These are phyloP conservation scores for Themeda triandra DNA, from an alignment of 176 grass and related monocot genomes.

Conservation along the genomic window DNA sequence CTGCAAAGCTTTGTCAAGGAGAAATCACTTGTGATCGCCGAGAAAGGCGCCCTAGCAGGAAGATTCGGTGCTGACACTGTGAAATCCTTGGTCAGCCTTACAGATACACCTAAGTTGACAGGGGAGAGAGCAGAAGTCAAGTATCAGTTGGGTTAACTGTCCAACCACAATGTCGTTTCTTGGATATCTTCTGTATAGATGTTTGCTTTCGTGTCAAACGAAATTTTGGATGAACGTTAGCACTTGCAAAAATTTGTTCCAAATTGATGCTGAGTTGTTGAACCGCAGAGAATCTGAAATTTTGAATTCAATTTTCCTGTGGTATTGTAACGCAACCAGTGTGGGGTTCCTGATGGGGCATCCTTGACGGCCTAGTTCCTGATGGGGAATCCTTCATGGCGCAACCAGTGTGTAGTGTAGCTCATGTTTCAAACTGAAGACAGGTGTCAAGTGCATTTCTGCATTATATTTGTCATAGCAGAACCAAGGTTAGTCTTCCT, in stretches of 20 bases:
- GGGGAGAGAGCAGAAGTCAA: background rate
- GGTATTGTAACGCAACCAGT: background rate
- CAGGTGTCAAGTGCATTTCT: too few relatives aligned
- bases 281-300: background rate
- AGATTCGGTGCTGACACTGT: constrained; percentile 54
- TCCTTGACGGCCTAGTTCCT: too few relatives aligned
- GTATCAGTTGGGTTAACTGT: background rate
- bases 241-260: background rate
- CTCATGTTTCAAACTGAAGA: background rate
- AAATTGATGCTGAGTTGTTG: background rate
- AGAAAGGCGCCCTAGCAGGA: constrained; percentile 78
- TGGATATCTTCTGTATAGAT: background rate
- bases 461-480: too few relatives aligned
- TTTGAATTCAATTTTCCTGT: background rate
- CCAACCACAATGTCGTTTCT: background rate
- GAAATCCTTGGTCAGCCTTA: constrained; percentile 61
- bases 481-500: background rate
- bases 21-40: constrained; percentile 74
- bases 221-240: background rate
- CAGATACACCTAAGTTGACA: constrained; percentile 50
- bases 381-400: too few relatives aligned
- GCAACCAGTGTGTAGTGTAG: too few relatives aligned
- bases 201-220: background rate
- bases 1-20: constrained; percentile 86
- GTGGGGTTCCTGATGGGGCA: background rate